Evolutionary conservation across 495 filamentous ascomycete genomes (phyloP).

Genomic region (Penicillium cosmopolitanum): DNA sequence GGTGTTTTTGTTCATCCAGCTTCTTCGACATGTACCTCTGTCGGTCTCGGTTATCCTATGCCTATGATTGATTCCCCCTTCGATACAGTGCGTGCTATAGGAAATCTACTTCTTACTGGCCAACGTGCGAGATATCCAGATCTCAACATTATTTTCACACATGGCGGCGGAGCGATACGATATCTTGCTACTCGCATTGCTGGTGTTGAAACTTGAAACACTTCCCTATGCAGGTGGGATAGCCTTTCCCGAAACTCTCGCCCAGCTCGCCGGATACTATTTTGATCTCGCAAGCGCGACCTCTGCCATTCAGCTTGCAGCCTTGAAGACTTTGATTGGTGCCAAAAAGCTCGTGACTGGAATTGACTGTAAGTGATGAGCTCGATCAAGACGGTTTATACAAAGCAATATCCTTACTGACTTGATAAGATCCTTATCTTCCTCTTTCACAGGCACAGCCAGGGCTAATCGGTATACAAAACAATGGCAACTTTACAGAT

Average conservation of each 20-base stretch:
- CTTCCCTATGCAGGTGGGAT: constrained; percentile 14
- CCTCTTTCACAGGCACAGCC: constrained; percentile 16
- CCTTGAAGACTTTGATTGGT: constrained; percentile 24
- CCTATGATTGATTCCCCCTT: constrained; percentile 63
- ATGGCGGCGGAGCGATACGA: constrained; percentile 53
- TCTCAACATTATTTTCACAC: constrained; percentile 53
- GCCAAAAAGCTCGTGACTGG: constrained; percentile 19
- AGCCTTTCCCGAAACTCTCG: constrained; percentile 12
- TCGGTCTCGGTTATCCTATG: constrained; percentile 39
- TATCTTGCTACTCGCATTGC: constrained; percentile 39
- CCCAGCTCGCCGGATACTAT: constrained; percentile 25
- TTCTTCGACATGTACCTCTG: constrained; percentile 31
- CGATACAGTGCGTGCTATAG: constrained; percentile 53
- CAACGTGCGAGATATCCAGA: constrained; percentile 45
- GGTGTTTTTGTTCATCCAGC: constrained; percentile 60
- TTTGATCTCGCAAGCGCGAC: constrained; percentile 24
- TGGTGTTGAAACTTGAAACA: constrained; percentile 23
- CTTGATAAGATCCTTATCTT: constrained; percentile 22
- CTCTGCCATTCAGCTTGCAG: constrained; percentile 21
- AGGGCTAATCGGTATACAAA: constrained; percentile 12
- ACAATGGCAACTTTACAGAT: constrained; percentile 22
- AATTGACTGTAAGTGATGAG: constrained; percentile 21
- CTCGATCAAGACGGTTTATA: neutral
- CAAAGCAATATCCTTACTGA: constrained; percentile 2
- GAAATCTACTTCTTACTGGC: constrained; percentile 53